Evolutionary conservation across 306 rosid genomes (phyloP).

Genomic region (Lathyrus aphaca): DNA sequence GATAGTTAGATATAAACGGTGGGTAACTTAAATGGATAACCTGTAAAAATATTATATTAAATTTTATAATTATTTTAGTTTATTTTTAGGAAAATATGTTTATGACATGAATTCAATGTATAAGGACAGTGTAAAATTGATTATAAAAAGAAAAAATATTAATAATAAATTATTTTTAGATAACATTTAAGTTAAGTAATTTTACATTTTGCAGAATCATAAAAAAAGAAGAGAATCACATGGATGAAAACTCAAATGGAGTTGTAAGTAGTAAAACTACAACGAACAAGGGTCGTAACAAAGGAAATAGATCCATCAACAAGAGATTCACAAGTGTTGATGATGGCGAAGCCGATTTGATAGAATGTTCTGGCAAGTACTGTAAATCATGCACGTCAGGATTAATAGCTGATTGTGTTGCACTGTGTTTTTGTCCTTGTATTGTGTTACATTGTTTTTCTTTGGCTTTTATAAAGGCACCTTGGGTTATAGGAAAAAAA

Average conservation of each 20-base stretch:
- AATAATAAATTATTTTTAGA: neutral
- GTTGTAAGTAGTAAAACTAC: conserved; percentile 6
- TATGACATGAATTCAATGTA: too few relatives aligned
- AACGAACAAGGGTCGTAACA: neutral
- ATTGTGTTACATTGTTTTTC: conserved; percentile 62
- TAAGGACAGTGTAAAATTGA: too few relatives aligned
- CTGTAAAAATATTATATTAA: too few relatives aligned
- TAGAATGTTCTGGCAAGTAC: conserved; percentile 61
- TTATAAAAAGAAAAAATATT: too few relatives aligned
- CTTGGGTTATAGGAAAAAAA: conserved; percentile 59
- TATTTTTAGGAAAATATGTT: too few relatives aligned
- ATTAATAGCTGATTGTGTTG: conserved; percentile 69
- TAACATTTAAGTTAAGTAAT: neutral
- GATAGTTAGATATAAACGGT: too few relatives aligned
- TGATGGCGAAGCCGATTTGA: conserved; percentile 42
- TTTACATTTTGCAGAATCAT: conserved; percentile 34
- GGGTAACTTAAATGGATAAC: too few relatives aligned
- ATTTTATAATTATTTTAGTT: too few relatives aligned
- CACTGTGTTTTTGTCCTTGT: conserved; percentile 80
- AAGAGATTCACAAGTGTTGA: conserved; percentile 29
- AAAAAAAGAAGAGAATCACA: conserved; percentile 8
- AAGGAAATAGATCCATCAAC: neutral
- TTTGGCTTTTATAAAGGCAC: conserved; percentile 63
- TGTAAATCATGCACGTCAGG: conserved; percentile 68
- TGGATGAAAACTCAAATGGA: conserved; percentile 39